Conservation (phyloP, 1,284 basidiomycete genomes). For the Cryptococcus sp. region DNA sequence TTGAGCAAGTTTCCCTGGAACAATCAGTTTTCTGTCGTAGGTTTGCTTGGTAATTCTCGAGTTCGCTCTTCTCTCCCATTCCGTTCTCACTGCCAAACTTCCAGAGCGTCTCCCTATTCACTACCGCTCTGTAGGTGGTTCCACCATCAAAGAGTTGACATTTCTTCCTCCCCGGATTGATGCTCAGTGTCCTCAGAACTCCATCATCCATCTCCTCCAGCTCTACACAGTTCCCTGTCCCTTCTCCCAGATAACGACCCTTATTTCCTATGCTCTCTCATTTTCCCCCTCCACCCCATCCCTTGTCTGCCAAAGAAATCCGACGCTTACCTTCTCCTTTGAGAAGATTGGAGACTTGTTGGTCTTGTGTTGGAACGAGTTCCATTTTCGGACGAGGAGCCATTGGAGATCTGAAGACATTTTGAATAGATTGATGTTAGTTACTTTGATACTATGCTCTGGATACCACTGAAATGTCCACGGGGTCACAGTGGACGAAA, state of each 20-base stretch:
- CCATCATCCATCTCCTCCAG: not conserved
- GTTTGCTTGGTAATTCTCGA: not conserved
- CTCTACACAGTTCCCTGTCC: not conserved
- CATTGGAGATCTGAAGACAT: conserved; percentile 70
- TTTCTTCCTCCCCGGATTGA: too few species aligned
- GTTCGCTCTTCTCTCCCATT: not conserved
- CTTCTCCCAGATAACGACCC: too few species aligned
- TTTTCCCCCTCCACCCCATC: not conserved
- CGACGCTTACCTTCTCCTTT: conserved; percentile 66
- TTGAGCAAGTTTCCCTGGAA: conserved; percentile 75
- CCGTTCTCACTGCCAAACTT: not conserved
- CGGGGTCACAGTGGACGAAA: too few species aligned
- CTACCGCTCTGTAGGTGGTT: not conserved
- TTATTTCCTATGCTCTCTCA: too few species aligned
- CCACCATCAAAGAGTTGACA: not conserved
- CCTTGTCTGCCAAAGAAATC: not conserved
- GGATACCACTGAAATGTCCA: too few species aligned
- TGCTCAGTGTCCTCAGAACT: not conserved
- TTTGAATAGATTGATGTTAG: not conserved
- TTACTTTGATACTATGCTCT: not conserved
- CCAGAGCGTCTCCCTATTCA: not conserved
- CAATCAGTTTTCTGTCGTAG: not conserved
- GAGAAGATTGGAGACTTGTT: conserved; percentile 73
- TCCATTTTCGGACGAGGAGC: conserved; percentile 83
- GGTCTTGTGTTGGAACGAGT: conserved; percentile 79